A percentile compares a stretch with the other conserved stretches of the same genome.
phyloP scores from a whole-genome alignment of 1,284 basidiomycete species.

The Cutaneotrichosporon cavernicola region DNA sequence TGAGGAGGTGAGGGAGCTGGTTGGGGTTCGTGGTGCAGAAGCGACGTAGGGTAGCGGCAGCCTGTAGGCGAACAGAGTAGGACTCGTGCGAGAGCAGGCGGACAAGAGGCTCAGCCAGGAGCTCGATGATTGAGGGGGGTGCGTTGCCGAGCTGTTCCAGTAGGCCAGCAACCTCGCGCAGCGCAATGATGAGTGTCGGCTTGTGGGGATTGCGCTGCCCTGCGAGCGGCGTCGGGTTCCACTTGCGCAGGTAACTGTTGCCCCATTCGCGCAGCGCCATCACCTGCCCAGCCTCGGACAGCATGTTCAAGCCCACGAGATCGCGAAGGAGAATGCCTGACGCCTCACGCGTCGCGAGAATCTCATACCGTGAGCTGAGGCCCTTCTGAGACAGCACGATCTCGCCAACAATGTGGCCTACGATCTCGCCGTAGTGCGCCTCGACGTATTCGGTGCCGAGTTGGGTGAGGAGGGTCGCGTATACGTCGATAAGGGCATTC shows the following conservation, averaged over 20 bases:
- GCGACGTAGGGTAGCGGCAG: conserved; percentile 82
- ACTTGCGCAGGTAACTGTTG: conserved; percentile 76
- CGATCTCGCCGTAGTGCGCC: conserved; percentile 73
- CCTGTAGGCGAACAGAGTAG: conserved; percentile 78
- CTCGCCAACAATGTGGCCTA: conserved; percentile 75
- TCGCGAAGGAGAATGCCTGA: conserved; percentile 78
- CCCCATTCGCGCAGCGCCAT: conserved; percentile 83
- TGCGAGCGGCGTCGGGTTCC: conserved; percentile 83
- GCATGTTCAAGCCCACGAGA: conserved; percentile 79
- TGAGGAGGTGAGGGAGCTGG: conserved; percentile 76
- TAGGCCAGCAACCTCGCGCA: conserved; percentile 81
- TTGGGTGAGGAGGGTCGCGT: conserved; percentile 70
- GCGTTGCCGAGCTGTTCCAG: conserved; percentile 88
- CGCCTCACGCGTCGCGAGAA: conserved; percentile 68
- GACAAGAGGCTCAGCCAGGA: conserved; percentile 78
- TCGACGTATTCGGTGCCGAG: conserved; percentile 81
- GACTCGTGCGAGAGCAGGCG: conserved; percentile 83
- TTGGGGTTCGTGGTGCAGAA: conserved; percentile 87
- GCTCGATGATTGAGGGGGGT: conserved; percentile 83
- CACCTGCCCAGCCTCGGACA: conserved; percentile 91
- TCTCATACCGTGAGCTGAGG: conserved; percentile 67
- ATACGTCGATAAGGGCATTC: conserved; percentile 86
- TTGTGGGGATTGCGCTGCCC: conserved; percentile 72
- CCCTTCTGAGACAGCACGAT: conserved; percentile 63
- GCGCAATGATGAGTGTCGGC: conserved; percentile 68